Base-by-base conservation (phyloP, 805 yeast species). In the Saccharomycopsis synnaedendra region DNA sequence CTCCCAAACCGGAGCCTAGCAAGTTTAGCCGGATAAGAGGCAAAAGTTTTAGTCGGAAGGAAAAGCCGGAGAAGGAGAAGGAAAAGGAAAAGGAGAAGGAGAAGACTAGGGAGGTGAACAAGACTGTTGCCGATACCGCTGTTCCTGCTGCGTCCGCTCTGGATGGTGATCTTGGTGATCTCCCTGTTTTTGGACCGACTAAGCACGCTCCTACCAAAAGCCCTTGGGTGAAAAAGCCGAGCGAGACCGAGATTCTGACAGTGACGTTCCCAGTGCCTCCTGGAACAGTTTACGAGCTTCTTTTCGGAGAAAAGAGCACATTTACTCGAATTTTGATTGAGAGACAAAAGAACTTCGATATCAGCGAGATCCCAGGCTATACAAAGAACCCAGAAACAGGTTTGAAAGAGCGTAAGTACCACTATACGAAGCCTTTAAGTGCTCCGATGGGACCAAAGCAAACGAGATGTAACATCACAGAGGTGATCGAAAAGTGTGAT, bases 391-490 rank as follows among this genome's bases (percentile, higher is more conserved):
- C 53, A 31, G 61, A 61, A 0, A 47, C 57, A 28, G 56, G 54
- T 57, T 40, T 51, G 29, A 57, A 63, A 45, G 59, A 63, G 41
- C 67, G 94, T 56, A 63, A 64, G 5, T 84, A 76, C 54, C 60
- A 70, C 0, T 84, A 81, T 57, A 68, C 68, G 1, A 80, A 83
- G 55, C 89, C 90, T 1, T 64, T 84, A 40, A 68, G 72, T 44
- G 80, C 76, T 3, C 73, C 85, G 0, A 77, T 85, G 47, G 93
- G 90, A 0, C 93, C 93, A 5, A 82, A 81, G 55, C 83, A 82
- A 55, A 83, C 94, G 0, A 65, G 64, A 49, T 83, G 90, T 65
- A 60, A 68, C 11, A 80, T 84, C 42, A 68, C 70, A 4, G 94
- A 85, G 57, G 69, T 69, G 2, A 58, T 83, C 11, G 76, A 78